Conservation (phyloP, 257 asterid species). For the Fraxinus excelsior region DNA sequence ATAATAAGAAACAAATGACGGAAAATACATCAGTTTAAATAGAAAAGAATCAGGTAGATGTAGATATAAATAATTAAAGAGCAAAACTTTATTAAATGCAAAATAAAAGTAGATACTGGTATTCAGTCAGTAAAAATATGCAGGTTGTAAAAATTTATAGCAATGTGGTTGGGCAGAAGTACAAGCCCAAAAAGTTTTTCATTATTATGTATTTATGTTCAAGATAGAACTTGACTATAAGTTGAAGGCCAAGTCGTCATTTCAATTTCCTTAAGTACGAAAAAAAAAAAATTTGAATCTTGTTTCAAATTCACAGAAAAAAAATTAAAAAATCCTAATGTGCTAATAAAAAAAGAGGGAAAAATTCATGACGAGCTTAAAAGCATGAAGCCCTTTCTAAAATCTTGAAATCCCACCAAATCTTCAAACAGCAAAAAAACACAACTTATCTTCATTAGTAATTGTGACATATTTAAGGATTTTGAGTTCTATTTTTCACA, state of each 20-base stretch:
- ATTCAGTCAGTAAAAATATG: slow-evolving; percentile 2
- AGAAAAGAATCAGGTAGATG: slow-evolving; percentile 1
- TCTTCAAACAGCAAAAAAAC: background rate
- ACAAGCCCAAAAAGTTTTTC: background rate
- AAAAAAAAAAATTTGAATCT: slow-evolving; percentile 1
- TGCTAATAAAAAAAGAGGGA: background rate
- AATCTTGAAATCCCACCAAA: background rate
- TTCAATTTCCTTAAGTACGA: background rate
- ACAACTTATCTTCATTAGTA: background rate
- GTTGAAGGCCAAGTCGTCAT: slow-evolving; percentile 11
- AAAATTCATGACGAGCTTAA: background rate
- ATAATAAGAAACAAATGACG: slow-evolving; percentile 18
- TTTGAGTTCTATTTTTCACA: background rate
- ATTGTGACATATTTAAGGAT: slow-evolving; percentile 3
- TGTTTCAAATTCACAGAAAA: background rate
- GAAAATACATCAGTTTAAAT: background rate
- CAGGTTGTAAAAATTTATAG: background rate
- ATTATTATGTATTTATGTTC: background rate
- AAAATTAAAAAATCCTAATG: slow-evolving; percentile 6
- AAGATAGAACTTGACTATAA: background rate
- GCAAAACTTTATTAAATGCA: slow-evolving; percentile 9
- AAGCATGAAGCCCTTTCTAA: slow-evolving; percentile 8
- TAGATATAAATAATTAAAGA: slow-evolving; percentile 14
- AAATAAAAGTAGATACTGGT: background rate
- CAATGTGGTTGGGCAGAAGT: background rate